Conservation (phyloP, 495 filamentous ascomycete genomes). For the Lasiosphaeria miniovina region DNA sequence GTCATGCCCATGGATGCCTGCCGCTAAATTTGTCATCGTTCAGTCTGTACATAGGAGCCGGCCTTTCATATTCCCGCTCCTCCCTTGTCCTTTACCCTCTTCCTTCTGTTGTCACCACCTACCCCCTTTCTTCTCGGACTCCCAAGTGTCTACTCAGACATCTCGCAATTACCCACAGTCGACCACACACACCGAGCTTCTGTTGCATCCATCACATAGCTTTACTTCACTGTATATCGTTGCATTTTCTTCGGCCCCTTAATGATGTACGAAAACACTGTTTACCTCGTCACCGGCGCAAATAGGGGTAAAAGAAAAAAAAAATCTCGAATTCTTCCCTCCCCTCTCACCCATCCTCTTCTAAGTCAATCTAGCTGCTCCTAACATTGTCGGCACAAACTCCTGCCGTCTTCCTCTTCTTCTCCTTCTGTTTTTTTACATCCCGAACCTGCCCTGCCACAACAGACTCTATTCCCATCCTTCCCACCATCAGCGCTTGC, state of each 20-base stretch:
- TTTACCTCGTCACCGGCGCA: conserved; percentile 41
- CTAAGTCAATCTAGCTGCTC: neutral
- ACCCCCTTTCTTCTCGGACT: neutral
- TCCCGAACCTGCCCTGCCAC: neutral
- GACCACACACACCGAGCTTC: no score
- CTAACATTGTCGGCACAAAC: neutral
- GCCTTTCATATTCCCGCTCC: neutral
- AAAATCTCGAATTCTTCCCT: neutral
- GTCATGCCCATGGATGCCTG: no score
- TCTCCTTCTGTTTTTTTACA: neutral
- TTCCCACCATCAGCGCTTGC: neutral
- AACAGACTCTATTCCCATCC: no score
- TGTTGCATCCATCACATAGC: no score
- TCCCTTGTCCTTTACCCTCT: neutral
- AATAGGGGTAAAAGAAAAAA: conserved; percentile 32
- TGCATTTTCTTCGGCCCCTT: neutral
- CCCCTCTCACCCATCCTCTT: neutral
- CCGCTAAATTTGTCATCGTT: no score
- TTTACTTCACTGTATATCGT: neutral
- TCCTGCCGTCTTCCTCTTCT: neutral
- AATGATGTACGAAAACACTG: conserved; percentile 18
- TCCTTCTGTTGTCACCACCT: neutral
- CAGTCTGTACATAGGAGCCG: no score
- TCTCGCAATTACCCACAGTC: no score
- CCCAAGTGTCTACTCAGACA: no score